Percentiles rank a stretch among this genome's conserved stretches.
These are phyloP conservation scores for Solanum pennellii DNA, from an alignment of 257 asterid species.

Conservation along the genomic window DNA sequence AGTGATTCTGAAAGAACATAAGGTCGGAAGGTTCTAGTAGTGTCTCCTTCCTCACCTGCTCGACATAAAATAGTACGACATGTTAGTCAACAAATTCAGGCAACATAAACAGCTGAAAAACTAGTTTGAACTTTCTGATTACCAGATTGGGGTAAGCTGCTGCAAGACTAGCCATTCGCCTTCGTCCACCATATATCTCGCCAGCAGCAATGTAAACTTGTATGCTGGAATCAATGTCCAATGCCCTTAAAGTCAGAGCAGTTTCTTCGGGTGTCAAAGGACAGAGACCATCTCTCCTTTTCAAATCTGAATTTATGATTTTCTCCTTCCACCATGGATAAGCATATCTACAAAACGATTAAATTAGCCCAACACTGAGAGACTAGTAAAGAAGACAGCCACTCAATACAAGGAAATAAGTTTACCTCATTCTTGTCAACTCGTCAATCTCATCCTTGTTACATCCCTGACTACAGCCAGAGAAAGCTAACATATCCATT, in stretches of 20 bases:
- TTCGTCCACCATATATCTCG: constrained; percentile 86
- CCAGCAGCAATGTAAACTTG: constrained; percentile 97
- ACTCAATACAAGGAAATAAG: neutral
- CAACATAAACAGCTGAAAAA: neutral
- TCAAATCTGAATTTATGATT: constrained; percentile 73
- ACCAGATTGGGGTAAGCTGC: constrained; percentile 84
- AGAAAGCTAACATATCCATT: constrained; percentile 98
- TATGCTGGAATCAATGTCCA: constrained; percentile 60
- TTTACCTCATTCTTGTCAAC: constrained; percentile 85
- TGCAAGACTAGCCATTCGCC: constrained; percentile 62
- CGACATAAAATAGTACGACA: neutral
- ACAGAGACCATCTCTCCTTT: constrained; percentile 90
- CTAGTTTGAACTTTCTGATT: constrained; percentile 5
- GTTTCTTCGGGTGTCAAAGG: constrained; percentile 99
- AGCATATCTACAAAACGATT: constrained; percentile 48
- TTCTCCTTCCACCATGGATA: constrained; percentile 99
- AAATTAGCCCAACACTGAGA: constrained; percentile 13
- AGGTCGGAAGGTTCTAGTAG: constrained; percentile 76
- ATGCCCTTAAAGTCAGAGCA: constrained; percentile 66
- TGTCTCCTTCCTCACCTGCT: constrained; percentile 92
- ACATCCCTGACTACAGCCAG: constrained; percentile 97
- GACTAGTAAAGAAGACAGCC: neutral
- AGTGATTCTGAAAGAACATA: constrained; percentile 77
- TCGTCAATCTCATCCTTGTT: constrained; percentile 72
- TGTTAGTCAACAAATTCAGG: neutral